phyloP scores from a whole-genome alignment of 2,329 filamentous ascomycete species.

The Calonectria pseudoturangicola region DNA sequence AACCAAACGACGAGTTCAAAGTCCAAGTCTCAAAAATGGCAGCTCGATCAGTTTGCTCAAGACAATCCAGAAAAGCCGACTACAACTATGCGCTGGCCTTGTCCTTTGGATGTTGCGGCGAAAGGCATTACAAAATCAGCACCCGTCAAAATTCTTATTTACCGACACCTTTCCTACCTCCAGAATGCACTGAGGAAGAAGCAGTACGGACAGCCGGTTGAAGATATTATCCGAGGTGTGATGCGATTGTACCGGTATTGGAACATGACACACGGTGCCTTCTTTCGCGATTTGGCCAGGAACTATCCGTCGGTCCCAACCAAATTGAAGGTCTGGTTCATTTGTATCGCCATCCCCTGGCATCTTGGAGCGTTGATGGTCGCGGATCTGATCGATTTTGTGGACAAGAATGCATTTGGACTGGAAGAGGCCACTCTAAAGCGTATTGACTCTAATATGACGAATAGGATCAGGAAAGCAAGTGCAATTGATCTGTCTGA shows the following conservation, averaged over 20 bases:
- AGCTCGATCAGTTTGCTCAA: constrained; percentile 44
- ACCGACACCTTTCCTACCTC: constrained; percentile 71
- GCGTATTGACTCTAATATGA: constrained; percentile 57
- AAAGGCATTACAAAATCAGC: constrained; percentile 69
- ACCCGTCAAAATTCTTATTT: constrained; percentile 75
- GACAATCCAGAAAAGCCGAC: constrained; percentile 51
- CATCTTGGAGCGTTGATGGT: constrained; percentile 73
- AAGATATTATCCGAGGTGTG: constrained; percentile 68
- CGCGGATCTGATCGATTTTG: constrained; percentile 71
- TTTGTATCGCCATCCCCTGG: constrained; percentile 74
- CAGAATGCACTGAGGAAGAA: constrained; percentile 69
- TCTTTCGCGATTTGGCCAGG: constrained; percentile 70
- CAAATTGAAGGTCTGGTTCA: constrained; percentile 75
- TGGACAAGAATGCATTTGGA: constrained; percentile 63
- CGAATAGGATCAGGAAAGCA: constrained; percentile 62
- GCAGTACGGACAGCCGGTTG: constrained; percentile 61
- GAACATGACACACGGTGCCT: constrained; percentile 69
- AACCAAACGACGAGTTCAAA: neutral
- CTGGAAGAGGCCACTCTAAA: constrained; percentile 41
- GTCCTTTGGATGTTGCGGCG: constrained; percentile 69
- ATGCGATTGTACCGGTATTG: constrained; percentile 72
- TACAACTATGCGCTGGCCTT: constrained; percentile 67
- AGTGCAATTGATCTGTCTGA: constrained; percentile 68
- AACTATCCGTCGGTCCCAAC: constrained; percentile 69
- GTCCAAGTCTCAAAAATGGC: constrained; percentile 35